Percentiles rank a stretch among this genome's conserved stretches.
Evolutionary conservation across 495 filamentous ascomycete species (phyloP).

Genomic region (Lepidopterella palustris): DNA sequence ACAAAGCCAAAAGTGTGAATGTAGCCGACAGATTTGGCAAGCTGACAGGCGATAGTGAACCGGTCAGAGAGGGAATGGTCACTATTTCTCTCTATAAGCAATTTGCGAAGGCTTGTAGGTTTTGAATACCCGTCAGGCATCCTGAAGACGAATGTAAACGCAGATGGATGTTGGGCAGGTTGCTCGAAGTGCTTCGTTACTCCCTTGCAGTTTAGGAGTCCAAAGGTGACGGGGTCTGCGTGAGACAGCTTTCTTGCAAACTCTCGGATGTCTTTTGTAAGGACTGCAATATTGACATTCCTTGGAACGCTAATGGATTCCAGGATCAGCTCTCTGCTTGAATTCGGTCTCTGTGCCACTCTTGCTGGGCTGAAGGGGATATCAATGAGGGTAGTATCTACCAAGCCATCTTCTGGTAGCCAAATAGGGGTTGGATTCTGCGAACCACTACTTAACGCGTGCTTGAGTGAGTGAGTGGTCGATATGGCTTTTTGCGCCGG

Average conservation of each 20-base stretch:
- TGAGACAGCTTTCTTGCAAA: constrained; percentile 39
- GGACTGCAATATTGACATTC: constrained; percentile 10
- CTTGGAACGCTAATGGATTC: constrained; percentile 20
- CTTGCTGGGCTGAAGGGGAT: constrained; percentile 16
- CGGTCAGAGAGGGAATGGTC: constrained; percentile 4
- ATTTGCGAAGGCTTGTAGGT: neutral
- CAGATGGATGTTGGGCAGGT: neutral
- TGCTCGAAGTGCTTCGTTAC: neutral
- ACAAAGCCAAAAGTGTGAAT: constrained; percentile 4
- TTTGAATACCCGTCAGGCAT: neutral
- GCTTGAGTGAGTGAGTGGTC: constrained; percentile 5
- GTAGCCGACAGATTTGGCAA: neutral
- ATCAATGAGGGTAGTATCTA: neutral
- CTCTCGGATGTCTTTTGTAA: constrained; percentile 37
- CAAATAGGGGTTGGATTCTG: constrained; percentile 18
- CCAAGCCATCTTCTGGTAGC: constrained; percentile 23
- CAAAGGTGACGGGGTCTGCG: constrained; percentile 40
- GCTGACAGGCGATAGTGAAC: neutral
- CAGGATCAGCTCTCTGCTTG: constrained; percentile 11
- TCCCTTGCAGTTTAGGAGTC: constrained; percentile 42
- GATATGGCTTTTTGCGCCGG: neutral
- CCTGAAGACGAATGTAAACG: neutral
- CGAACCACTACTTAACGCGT: constrained; percentile 7
- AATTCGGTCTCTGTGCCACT: constrained; percentile 7
- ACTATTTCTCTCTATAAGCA: neutral